Evolutionary conservation across 1,284 basidiomycete genomes (phyloP), one percentile per base, ranked within the genome.

Genomic region (Puccinia coronata): DNA sequence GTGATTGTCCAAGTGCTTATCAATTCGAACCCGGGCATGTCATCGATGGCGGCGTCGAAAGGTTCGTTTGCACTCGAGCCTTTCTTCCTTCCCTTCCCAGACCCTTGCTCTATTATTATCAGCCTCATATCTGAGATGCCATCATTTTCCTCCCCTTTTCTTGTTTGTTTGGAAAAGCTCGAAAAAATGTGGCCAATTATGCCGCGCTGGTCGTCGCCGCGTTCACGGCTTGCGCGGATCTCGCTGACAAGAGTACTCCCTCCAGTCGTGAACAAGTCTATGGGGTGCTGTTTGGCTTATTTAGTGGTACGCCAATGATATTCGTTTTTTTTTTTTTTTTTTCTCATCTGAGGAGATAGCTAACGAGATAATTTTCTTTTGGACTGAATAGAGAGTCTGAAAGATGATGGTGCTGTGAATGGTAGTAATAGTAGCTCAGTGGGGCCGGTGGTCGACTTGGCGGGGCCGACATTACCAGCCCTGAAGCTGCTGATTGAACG

Each of bases 1-100:
- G 90, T 95, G 43, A 93, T 94, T 83, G 90, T 93, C 0, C 92
- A 93, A 85, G 89, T 93, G 43, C 86, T 98, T 49, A 90, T 91
- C 65, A 90, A 93, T 83, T 90, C 90, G 6, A 91, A 91, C 63
- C 90, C 91, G 16, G 69, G 53, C 0, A 88, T 88, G 59, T 88
- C 79, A 25, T 73, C 79, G 25, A 80, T 80, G 79, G 79, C 70
- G 11, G 70, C 41, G 20, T 80, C 79, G 0, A 73, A 73, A 80
- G 79, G 88, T 88, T 23, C 88, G 89, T 88, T 71, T 28, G 49
- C n/a, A n/a, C n/a, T n/a, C n/a, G n/a, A n/a, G n/a, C n/a, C n/a
- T n/a, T n/a, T n/a, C n/a, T n/a, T n/a, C n/a, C n/a, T n/a, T n/a
- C n/a, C n/a, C n/a, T n/a, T n/a, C n/a, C n/a, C n/a, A n/a, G n/a